These are phyloP conservation scores for Hypoxylon intermedium DNA, from an alignment of 495 filamentous ascomycete genomes.

Conservation along the genomic window DNA sequence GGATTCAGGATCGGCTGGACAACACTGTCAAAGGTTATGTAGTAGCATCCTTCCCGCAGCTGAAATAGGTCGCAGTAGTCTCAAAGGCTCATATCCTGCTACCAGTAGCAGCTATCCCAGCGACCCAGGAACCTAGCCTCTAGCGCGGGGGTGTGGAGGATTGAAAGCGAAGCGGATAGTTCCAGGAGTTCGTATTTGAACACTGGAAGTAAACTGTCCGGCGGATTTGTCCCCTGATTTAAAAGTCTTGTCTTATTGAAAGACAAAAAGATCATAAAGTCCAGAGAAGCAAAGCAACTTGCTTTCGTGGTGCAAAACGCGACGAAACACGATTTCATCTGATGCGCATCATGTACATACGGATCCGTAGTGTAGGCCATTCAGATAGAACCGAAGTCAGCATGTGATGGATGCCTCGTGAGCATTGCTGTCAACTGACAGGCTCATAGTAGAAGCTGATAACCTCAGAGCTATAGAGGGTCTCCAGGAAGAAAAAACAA, in stretches of 20 bases:
- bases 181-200: no score
- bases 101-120: no score
- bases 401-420: constrained; percentile 31
- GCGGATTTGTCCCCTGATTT: no score
- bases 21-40: neutral
- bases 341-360: constrained; percentile 21
- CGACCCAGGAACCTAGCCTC: no score
- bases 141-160: no score
- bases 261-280: no score
- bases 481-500: neutral
- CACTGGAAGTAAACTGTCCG: no score
- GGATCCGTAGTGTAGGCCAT: neutral
- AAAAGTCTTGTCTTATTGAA: no score
- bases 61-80: neutral
- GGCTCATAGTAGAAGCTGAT: constrained; percentile 1
- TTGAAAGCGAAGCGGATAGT: no score
- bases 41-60: constrained; percentile 14
- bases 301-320: neutral
- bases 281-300: no score
- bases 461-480: neutral
- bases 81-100: neutral
- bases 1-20: constrained; percentile 28
- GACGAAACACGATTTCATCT: constrained; percentile 24
- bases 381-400: neutral
- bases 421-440: constrained; percentile 30